Evolutionary conservation across 805 yeast species (phyloP).

Genomic region (Candida pseudoglaebosa): DNA sequence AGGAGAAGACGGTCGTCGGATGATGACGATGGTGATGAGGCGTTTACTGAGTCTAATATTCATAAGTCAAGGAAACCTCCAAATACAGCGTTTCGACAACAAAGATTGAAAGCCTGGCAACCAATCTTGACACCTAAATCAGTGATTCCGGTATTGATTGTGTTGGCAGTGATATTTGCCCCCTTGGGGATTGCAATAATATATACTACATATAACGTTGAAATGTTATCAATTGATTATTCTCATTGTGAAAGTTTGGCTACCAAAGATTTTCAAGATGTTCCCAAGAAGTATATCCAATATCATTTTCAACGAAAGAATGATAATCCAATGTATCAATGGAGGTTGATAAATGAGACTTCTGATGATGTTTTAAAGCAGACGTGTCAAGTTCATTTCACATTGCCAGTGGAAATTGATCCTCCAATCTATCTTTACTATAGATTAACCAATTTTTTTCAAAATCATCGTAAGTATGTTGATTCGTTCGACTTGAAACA

Average conservation of each 20-base stretch:
- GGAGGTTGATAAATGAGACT: constrained; percentile 48
- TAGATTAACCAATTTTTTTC: constrained; percentile 84
- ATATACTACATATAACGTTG: constrained; percentile 73
- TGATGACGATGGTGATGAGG: constrained; percentile 16
- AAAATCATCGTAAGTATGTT: constrained; percentile 93
- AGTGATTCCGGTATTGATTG: constrained; percentile 77
- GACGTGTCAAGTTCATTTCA: constrained; percentile 67
- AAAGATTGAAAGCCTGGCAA: constrained; percentile 66
- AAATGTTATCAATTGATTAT: constrained; percentile 71
- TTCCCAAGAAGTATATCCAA: constrained; percentile 57
- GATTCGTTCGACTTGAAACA: constrained; percentile 79
- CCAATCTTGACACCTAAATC: constrained; percentile 91
- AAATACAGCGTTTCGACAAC: constrained; percentile 78
- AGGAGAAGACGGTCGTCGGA: constrained; percentile 28
- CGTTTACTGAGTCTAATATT: constrained; percentile 12
- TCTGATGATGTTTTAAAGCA: constrained; percentile 35
- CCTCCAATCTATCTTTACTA: constrained; percentile 78
- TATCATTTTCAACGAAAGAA: constrained; percentile 56
- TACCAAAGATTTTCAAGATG: constrained; percentile 34
- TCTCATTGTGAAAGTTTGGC: constrained; percentile 61
- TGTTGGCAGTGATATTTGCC: constrained; percentile 75
- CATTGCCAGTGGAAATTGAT: constrained; percentile 64
- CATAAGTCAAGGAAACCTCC: constrained; percentile 41
- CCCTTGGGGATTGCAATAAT: constrained; percentile 88
- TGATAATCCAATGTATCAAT: constrained; percentile 48